Percentiles rank a stretch among this genome's conserved stretches.
Evolutionary conservation across 495 filamentous ascomycete genomes (phyloP).

Genomic region (Neurospora tetraspora): DNA sequence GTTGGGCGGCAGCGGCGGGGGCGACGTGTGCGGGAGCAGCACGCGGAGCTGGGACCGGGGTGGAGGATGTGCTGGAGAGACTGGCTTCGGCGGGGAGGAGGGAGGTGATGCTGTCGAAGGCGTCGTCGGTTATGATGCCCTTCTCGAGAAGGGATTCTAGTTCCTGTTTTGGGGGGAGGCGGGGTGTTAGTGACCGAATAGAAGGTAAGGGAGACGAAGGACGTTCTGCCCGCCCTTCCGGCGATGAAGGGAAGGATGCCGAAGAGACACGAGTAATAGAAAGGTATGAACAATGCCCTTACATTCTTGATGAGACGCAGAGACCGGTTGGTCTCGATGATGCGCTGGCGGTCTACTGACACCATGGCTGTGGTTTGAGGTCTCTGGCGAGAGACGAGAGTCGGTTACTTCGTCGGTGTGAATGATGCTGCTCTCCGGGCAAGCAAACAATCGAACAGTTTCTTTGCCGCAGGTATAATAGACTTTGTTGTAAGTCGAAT

Average conservation of each 20-base stretch:
- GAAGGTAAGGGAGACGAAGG: not conserved
- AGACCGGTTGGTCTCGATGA: slow-evolving; percentile 65
- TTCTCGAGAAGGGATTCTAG: slow-evolving; percentile 82
- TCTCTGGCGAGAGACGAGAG: not conserved
- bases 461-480: not conserved
- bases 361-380: slow-evolving; percentile 20
- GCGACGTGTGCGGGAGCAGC: slow-evolving; percentile 22
- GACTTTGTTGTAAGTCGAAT: not conserved
- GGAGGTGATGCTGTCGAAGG: slow-evolving; percentile 58
- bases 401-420: not conserved
- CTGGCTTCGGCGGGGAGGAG: slow-evolving; percentile 62
- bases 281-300: slow-evolving; percentile 14
- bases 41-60: slow-evolving; percentile 14
- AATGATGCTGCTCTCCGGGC: not conserved
- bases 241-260: not conserved
- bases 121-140: slow-evolving; percentile 57
- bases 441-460: not conserved
- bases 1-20: slow-evolving; percentile 22
- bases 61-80: slow-evolving; percentile 35
- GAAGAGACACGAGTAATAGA: not conserved
- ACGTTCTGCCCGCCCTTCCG: not conserved
- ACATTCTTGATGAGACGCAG: slow-evolving; percentile 79
- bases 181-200: not conserved
- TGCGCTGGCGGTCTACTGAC: slow-evolving; percentile 33
- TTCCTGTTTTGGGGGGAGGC: slow-evolving; percentile 47